A percentile compares a stretch with the other conserved stretches of the same genome.
Conservation (phyloP, 2,329 filamentous ascomycete genomes). For the Penicillium hesseltinei region DNA sequence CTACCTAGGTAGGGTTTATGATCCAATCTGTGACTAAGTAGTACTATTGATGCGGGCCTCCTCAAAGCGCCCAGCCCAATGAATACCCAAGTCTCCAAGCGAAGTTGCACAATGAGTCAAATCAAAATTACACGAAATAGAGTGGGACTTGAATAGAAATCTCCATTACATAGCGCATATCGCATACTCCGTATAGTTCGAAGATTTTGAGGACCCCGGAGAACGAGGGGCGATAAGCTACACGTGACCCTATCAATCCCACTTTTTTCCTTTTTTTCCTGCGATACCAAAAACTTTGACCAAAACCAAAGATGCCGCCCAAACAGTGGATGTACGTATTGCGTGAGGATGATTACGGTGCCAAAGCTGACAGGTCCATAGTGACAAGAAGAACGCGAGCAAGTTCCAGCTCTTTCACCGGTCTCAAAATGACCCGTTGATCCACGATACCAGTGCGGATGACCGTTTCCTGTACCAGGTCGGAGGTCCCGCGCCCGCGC, state of each 20-base stretch:
- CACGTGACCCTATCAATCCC: conserved; percentile 33
- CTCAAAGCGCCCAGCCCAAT: conserved; percentile 3
- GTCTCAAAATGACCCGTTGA: conserved; percentile 94
- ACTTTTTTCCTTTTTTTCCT: conserved; percentile 30
- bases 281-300: conserved; percentile 8
- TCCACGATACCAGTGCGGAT: conserved; percentile 85
- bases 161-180: too few relatives aligned
- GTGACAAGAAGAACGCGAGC: conserved; percentile 86
- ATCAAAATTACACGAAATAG: neutral
- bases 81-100: conserved; percentile 11
- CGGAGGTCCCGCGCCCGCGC: conserved; percentile 37
- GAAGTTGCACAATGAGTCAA: conserved; percentile 8
- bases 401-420: conserved; percentile 94
- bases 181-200: neutral
- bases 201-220: conserved; percentile 22
- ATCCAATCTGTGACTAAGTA: neutral
- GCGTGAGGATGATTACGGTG: neutral
- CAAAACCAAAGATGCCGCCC: conserved; percentile 62
- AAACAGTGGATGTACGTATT: conserved; percentile 69
- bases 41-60: conserved; percentile 4
- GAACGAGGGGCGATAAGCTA: conserved; percentile 29
- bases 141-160: neutral
- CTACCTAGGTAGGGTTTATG: neutral
- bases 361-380: conserved; percentile 38
- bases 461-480: conserved; percentile 84